Evolutionary conservation across 2,329 filamentous ascomycete species (phyloP).

Genomic region (Ceratocystis cacaofunesta): DNA sequence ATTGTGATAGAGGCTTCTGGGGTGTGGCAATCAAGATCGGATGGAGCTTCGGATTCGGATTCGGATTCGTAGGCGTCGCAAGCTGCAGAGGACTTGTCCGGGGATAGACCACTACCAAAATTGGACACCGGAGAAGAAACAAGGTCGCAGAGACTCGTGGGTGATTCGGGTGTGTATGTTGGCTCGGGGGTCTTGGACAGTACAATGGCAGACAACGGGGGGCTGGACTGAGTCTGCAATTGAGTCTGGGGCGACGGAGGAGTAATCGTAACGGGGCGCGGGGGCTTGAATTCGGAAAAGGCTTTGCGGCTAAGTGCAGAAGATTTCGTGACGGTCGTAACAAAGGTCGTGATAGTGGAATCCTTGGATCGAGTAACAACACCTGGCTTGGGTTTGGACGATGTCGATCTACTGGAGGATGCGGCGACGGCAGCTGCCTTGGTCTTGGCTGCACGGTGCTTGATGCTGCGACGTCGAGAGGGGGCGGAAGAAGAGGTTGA

Average conservation of each 20-base stretch:
- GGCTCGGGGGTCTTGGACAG: background rate
- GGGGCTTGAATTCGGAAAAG: slow-evolving; percentile 1
- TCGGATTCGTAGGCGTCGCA: background rate
- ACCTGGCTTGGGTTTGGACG: background rate
- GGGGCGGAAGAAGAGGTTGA: slow-evolving; percentile 3
- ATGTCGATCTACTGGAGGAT: slow-evolving; percentile 7
- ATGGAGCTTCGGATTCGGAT: background rate
- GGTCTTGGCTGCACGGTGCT: slow-evolving; percentile 13
- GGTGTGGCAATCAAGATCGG: background rate
- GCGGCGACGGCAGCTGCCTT: slow-evolving; percentile 10
- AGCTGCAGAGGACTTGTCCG: background rate
- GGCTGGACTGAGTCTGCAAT: background rate
- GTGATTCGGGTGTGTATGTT: slow-evolving; percentile 12
- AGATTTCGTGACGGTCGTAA: slow-evolving; percentile 13
- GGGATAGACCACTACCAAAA: background rate
- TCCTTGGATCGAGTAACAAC: slow-evolving; percentile 2
- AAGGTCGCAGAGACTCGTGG: slow-evolving; percentile 11
- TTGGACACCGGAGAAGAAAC: slow-evolving; percentile 1
- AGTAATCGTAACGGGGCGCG: slow-evolving; percentile 10
- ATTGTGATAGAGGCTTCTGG: slow-evolving; percentile 7
- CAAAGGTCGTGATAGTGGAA: slow-evolving; percentile 8
- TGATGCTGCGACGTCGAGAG: slow-evolving; percentile 10
- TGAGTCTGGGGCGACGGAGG: background rate
- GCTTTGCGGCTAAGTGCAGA: slow-evolving; percentile 8
- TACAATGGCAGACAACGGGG: slow-evolving; percentile 3